These are phyloP conservation scores for Paramecium sexaurelia DNA, from an alignment of 73 alveolate genomes.

Conservation along the genomic window DNA sequence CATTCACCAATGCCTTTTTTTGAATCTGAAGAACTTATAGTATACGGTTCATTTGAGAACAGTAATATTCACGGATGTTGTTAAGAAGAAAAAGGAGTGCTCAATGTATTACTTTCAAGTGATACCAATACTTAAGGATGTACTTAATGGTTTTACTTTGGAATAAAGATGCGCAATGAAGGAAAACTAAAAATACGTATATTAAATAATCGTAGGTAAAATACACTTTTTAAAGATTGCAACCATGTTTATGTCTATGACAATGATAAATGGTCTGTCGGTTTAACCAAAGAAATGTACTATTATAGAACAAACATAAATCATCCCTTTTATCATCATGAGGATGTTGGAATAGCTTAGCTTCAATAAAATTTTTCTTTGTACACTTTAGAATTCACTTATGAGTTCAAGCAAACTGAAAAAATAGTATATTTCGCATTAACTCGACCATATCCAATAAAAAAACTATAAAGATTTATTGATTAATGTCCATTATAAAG, in stretches of 20 bases:
- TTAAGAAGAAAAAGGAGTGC: not conserved
- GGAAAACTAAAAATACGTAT: constrained; percentile 20
- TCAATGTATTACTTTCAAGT: constrained; percentile 30
- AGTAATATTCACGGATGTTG: constrained; percentile 30
- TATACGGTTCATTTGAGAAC: constrained; percentile 42
- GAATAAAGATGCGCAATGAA: constrained; percentile 35
- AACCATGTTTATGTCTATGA: constrained; percentile 44
- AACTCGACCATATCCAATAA: not conserved
- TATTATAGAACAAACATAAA: constrained; percentile 38
- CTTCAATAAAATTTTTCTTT: not conserved
- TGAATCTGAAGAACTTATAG: not conserved
- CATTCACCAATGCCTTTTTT: constrained; percentile 4
- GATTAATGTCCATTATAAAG: not conserved
- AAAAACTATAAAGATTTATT: not conserved
- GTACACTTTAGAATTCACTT: constrained; percentile 27
- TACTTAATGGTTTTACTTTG: constrained; percentile 70
- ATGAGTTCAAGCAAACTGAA: constrained; percentile 14
- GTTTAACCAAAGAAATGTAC: constrained; percentile 21
- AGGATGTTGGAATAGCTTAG: not conserved
- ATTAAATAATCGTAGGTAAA: constrained; percentile 46
- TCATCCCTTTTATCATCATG: constrained; percentile 48
- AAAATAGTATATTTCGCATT: constrained; percentile 25
- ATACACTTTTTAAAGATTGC: constrained; percentile 28
- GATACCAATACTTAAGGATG: constrained; percentile 68
- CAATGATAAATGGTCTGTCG: constrained; percentile 35